phyloP scores from a whole-genome alignment of 2,329 filamentous ascomycete species.

The Penicillium sp. region DNA sequence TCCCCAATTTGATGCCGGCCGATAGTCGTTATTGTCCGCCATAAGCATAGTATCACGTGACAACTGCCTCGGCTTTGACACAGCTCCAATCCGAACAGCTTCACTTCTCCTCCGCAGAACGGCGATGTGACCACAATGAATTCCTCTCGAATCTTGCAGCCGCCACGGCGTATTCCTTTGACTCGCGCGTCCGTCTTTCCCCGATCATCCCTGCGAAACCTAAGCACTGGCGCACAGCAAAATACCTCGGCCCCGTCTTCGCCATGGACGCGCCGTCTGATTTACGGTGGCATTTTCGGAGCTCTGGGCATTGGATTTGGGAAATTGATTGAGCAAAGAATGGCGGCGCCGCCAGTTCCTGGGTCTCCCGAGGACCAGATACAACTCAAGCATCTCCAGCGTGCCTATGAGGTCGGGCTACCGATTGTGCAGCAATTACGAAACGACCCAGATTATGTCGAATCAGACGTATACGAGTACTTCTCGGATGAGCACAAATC shows the following conservation, averaged over 20 bases:
- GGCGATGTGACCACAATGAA: constrained; percentile 35
- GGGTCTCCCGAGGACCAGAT: constrained; percentile 40
- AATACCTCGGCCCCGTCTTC: constrained; percentile 24
- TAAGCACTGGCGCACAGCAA: constrained; percentile 25
- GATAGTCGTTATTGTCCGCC: no score
- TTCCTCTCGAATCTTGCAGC: constrained; percentile 29
- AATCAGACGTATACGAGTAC: constrained; percentile 43
- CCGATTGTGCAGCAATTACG: constrained; percentile 45
- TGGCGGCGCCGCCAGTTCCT: constrained; percentile 33
- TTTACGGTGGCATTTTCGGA: constrained; percentile 42
- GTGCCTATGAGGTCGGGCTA: constrained; percentile 36
- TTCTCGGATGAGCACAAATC: constrained; percentile 40
- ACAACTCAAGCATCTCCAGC: constrained; percentile 34
- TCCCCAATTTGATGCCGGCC: no score
- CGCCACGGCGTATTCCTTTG: constrained; percentile 20
- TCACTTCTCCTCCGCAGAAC: constrained; percentile 8
- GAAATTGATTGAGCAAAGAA: constrained; percentile 27
- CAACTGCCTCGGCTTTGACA: neutral
- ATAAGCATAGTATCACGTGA: constrained; percentile 15
- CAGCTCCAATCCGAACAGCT: constrained; percentile 1
- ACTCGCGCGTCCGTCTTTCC: constrained; percentile 6
- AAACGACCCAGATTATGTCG: constrained; percentile 43
- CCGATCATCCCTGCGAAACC: constrained; percentile 19
- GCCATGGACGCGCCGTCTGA: constrained; percentile 40
- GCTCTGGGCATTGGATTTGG: constrained; percentile 34